Evolutionary conservation across 75 land plant genomes (phyloP).

Genomic region (Larix kaempferi): DNA sequence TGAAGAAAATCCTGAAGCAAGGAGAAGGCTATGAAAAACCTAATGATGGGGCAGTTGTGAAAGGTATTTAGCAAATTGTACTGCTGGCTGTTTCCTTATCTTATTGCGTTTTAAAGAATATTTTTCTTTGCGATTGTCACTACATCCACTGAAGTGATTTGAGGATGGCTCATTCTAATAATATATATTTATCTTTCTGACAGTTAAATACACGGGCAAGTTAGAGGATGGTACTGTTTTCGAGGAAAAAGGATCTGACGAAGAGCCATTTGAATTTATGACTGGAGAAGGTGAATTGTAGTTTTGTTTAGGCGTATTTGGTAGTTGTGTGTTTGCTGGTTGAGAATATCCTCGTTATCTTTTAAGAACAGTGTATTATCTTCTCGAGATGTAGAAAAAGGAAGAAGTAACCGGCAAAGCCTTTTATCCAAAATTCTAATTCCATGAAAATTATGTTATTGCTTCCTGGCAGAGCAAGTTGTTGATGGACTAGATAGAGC

Average conservation of each 20-base stretch:
- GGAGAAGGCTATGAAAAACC: constrained; percentile 76
- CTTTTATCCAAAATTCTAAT: too few relatives aligned
- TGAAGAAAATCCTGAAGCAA: constrained; percentile 67
- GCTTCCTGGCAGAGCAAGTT: constrained; percentile 54
- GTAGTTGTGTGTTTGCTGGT: too few relatives aligned
- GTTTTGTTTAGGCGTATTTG: neutral
- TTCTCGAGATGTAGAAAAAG: too few relatives aligned
- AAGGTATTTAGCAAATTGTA: constrained; percentile 21
- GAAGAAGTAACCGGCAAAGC: too few relatives aligned
- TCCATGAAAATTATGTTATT: neutral
- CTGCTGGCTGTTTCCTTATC: neutral
- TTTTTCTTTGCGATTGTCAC: neutral
- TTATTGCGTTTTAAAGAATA: neutral
- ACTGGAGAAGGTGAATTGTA: constrained; percentile 58
- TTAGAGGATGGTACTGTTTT: constrained; percentile 70
- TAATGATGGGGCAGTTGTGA: constrained; percentile 71
- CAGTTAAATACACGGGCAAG: constrained; percentile 70
- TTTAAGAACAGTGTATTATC: too few relatives aligned
- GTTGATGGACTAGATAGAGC: constrained; percentile 74
- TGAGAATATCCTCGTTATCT: too few relatives aligned
- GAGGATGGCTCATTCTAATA: neutral
- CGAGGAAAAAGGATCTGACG: constrained; percentile 62
- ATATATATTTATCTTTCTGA: neutral
- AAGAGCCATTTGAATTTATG: constrained; percentile 61
- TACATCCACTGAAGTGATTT: too few relatives aligned